phyloP scores from a whole-genome alignment of 2,329 filamentous ascomycete genomes.

The Botrytis medusae region DNA sequence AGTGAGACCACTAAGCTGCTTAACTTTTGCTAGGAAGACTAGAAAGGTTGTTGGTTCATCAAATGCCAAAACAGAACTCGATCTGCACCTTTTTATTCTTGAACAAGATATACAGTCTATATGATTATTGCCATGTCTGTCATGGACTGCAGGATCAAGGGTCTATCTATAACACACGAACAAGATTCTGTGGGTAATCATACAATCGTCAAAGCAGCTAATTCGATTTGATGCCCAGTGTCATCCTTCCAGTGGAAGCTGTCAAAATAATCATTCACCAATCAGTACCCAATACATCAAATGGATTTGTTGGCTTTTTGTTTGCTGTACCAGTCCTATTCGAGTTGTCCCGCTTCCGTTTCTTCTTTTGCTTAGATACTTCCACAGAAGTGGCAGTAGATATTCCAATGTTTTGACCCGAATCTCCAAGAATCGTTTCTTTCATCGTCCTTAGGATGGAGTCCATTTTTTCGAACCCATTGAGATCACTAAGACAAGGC shows the following conservation, averaged over 20 bases:
- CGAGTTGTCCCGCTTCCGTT: conserved; percentile 25
- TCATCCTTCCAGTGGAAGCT: not conserved
- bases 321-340: not conserved
- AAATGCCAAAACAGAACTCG: not conserved
- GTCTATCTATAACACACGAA: not conserved
- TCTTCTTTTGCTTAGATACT: conserved; percentile 26
- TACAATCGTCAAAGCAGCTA: not conserved
- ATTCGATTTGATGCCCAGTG: not conserved
- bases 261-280: not conserved
- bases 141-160: not conserved
- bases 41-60: not conserved
- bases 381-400: not conserved
- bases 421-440: not conserved
- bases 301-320: conserved; percentile 13
- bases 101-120: not conserved
- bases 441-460: not conserved
- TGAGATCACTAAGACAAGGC: conserved; percentile 21
- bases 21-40: not conserved
- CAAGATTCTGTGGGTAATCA: not conserved
- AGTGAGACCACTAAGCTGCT: not conserved
- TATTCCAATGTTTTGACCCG: not conserved
- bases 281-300: conserved; percentile 15
- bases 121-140: no score
- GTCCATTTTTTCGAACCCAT: conserved; percentile 1
- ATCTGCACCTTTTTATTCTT: not conserved